Evolutionary conservation across 768 basidiomycete species (phyloP).

Genomic region (Trametes gibbosa): DNA sequence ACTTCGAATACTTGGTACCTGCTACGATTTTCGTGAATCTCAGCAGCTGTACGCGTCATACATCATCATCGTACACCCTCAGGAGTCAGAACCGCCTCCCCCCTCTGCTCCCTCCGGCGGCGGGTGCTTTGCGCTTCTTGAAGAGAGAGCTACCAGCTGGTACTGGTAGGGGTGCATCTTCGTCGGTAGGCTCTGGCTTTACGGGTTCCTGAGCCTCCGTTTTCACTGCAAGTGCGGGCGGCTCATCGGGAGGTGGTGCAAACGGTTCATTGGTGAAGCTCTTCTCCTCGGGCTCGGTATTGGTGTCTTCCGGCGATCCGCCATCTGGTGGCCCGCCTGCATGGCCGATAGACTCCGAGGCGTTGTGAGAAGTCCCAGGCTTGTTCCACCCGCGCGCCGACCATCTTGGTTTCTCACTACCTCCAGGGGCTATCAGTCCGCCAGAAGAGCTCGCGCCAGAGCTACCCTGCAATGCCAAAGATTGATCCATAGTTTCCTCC

Average conservation of each 20-base stretch:
- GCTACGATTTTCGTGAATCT: no score
- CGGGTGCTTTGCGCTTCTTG: slow-evolving; percentile 28
- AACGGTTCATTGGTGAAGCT: not conserved
- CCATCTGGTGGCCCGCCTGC: not conserved
- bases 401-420: slow-evolving; percentile 25
- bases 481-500: slow-evolving; percentile 29
- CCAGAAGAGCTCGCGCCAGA: not conserved
- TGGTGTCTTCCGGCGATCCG: not conserved
- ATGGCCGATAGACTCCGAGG: not conserved
- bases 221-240: not conserved
- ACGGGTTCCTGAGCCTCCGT: slow-evolving; percentile 3
- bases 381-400: slow-evolving; percentile 29
- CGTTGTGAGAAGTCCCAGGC: slow-evolving; percentile 19
- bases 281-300: not conserved
- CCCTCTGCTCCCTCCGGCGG: slow-evolving; percentile 21
- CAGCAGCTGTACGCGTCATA: not conserved
- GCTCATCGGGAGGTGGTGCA: not conserved
- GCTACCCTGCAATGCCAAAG: not conserved
- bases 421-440: not conserved
- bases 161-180: slow-evolving; percentile 2
- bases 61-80: no score
- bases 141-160: slow-evolving; percentile 22
- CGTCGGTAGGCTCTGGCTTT: slow-evolving; percentile 8
- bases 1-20: no score
- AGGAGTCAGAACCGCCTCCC: slow-evolving; percentile 17